Base-by-base conservation (phyloP, 2,329 filamentous ascomycete genomes). In the Paraphaeosphaeria minitans region DNA sequence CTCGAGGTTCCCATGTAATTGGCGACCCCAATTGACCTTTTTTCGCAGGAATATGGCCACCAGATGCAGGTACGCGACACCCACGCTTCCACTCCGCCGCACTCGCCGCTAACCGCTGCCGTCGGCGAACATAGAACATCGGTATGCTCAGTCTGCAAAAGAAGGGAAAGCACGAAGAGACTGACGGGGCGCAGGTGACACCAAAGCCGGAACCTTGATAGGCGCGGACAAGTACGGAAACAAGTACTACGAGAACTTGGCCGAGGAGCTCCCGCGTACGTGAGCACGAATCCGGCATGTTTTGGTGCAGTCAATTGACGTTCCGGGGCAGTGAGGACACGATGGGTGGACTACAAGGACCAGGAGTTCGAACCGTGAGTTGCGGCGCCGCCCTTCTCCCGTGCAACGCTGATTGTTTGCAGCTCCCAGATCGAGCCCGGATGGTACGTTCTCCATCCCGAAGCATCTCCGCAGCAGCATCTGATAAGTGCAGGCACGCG, bases 281-380 rank as follows among this genome's bases (percentile, higher is more conserved):
- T 71, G 16, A 5, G 16, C n/a, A 45, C 9, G 13, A 5, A 12
- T 10, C 16, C 16, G 16, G 4, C 12, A 24, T n/a, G 7, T 8
- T 35, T 21, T 42, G 13, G 53, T 58, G 46, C 29, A 50, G 35
- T 49, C 49, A 50, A 58, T 56, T 66, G 62, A 72, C 60, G 21
- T 16, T 27, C 27, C 14, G 49, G 39, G 21, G 55, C 70, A 95
- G 93, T 97, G 72, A 90, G 94, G 74, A 97, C 93, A 69, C 88
- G 93, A 84, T 99, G 96, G 95, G 91, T 99, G 65, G 93, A 98
- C 80, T 99, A 96, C 84, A 94, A 92, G 82, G 85, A 91, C 78
- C 84, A 91, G 71, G 92, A 98, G 78, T 91, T 84, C 75, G 91
- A 95, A 71, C 83, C 91, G 86, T 90, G 83, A 69, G 86, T 75